Percentiles rank a stretch among this genome's conserved stretches.
phyloP scores from a whole-genome alignment of 148 eudicot species.

The Rhododendron molle region DNA sequence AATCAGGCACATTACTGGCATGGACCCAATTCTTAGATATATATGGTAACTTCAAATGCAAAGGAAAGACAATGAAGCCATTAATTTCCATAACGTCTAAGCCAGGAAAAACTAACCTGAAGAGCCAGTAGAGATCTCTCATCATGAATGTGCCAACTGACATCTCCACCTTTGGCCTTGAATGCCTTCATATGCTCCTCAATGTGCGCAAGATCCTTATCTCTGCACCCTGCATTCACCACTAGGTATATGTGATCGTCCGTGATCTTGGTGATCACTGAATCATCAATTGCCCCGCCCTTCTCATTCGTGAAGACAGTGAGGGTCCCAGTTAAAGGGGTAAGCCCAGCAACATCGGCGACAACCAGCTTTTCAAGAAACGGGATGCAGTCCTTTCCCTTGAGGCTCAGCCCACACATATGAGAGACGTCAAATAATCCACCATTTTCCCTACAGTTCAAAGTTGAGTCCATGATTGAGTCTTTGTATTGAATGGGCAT shows the following conservation, averaged over 20 bases:
- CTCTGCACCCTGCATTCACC: slow-evolving; percentile 98
- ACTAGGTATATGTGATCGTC: slow-evolving; percentile 87
- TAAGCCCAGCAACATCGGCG: slow-evolving; percentile 90
- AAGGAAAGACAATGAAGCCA: neutral
- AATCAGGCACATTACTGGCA: neutral
- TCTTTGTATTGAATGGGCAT: slow-evolving; percentile 99
- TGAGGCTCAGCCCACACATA: slow-evolving; percentile 88
- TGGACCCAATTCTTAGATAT: neutral
- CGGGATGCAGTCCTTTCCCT: slow-evolving; percentile 80
- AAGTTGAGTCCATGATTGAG: slow-evolving; percentile 90
- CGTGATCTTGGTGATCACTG: slow-evolving; percentile 87
- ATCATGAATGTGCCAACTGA: slow-evolving; percentile 96
- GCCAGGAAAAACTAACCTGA: slow-evolving; percentile 48
- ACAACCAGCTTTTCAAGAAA: slow-evolving; percentile 91
- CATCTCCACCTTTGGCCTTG: slow-evolving; percentile 93
- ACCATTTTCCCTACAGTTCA: slow-evolving; percentile 88
- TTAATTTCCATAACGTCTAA: neutral
- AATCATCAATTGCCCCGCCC: slow-evolving; percentile 93
- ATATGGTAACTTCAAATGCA: neutral
- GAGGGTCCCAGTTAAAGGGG: slow-evolving; percentile 81
- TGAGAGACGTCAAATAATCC: slow-evolving; percentile 93
- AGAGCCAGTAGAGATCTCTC: slow-evolving; percentile 94
- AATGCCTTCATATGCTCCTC: slow-evolving; percentile 94
- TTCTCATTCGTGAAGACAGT: slow-evolving; percentile 94
- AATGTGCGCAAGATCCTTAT: slow-evolving; percentile 96